Evolutionary conservation across 148 eudicot genomes (phyloP).

Genomic region (Rhododendron molle): DNA sequence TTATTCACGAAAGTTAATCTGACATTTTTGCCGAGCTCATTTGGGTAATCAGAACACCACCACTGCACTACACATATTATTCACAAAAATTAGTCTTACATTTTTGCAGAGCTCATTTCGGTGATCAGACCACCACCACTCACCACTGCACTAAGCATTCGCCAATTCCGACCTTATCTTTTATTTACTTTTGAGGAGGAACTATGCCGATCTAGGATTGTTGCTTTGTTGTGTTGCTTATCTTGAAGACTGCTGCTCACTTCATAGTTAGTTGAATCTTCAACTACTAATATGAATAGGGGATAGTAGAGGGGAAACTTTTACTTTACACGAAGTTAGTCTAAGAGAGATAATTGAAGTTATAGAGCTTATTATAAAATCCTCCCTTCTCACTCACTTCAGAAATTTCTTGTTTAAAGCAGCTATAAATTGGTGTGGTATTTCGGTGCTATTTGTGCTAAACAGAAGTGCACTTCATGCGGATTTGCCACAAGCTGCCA

Average conservation of each 20-base stretch:
- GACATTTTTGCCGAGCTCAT: not conserved
- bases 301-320: not conserved
- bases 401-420: not conserved
- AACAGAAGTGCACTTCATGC: not conserved
- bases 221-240: not conserved
- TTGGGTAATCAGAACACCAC: not conserved
- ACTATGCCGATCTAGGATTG: not conserved
- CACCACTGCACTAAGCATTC: not conserved
- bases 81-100: not conserved
- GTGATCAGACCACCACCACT: not conserved
- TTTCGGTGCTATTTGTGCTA: not conserved
- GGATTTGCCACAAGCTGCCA: not conserved
- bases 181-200: not conserved
- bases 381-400: not conserved
- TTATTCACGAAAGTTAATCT: not conserved
- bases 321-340: not conserved
- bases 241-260: not conserved
- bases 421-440: not conserved
- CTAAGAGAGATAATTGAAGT: not conserved
- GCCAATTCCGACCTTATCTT: not conserved
- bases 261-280: not conserved
- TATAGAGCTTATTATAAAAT: not conserved
- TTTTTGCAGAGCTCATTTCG: not conserved
- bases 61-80: not conserved
- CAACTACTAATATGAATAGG: not conserved